Conservation (phyloP, 2,329 filamentous ascomycete species). For the Neonectria ditissima region DNA sequence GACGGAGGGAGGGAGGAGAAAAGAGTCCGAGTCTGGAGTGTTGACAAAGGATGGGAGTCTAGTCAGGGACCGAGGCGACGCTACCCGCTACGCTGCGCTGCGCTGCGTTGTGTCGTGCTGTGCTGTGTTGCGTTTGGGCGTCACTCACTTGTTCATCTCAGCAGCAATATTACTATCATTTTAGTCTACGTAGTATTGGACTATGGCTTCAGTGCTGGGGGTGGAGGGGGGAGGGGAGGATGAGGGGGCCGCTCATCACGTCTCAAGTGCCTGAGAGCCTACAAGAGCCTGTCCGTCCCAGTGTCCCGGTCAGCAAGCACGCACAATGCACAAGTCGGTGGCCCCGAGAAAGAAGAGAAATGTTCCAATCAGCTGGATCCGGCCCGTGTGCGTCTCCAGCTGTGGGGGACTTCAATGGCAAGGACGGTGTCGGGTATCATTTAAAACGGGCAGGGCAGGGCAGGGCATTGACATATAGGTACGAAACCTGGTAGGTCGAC, state of each 20-base stretch:
- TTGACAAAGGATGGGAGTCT: constrained; percentile 29
- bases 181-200: background rate
- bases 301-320: background rate
- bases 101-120: constrained; percentile 20
- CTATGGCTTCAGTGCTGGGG: background rate
- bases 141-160: constrained; percentile 24
- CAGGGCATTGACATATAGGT: constrained; percentile 9
- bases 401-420: constrained; percentile 11
- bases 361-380: constrained; percentile 37
- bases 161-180: background rate
- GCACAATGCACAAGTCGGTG: constrained; percentile 21
- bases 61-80: constrained; percentile 25
- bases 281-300: constrained; percentile 11
- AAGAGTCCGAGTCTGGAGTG: constrained; percentile 20
- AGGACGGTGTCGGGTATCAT: constrained; percentile 11
- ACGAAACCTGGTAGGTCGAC: no score
- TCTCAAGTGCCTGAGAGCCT: constrained; percentile 15
- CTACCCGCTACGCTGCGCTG: constrained; percentile 23
- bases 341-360: constrained; percentile 14
- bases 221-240: background rate
- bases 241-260: background rate
- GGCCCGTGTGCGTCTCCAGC: constrained; percentile 10
- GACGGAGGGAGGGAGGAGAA: background rate
- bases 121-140: constrained; percentile 32
- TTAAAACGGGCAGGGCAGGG: constrained; percentile 6